Percentiles rank a stretch among this genome's conserved stretches.
Conservation (phyloP, 495 filamentous ascomycete genomes). For the Aspergillus sclerotiicarbonarius region DNA sequence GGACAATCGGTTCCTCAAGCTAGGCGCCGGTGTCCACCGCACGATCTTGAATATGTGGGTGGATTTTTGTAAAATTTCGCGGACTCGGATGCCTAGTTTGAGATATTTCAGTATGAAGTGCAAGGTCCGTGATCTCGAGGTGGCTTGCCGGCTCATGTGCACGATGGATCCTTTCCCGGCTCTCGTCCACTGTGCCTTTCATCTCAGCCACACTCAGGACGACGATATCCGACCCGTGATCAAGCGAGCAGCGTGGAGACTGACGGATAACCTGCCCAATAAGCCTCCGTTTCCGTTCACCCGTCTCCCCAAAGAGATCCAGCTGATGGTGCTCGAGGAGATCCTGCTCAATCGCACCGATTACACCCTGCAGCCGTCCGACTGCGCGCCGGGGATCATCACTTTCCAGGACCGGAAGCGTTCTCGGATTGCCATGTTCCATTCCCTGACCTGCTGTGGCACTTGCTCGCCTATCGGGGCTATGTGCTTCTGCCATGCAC, state of each 20-base stretch:
- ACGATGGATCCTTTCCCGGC: constrained; percentile 19
- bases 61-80: constrained; percentile 19
- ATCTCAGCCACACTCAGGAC: constrained; percentile 15
- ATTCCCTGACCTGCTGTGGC: constrained; percentile 20
- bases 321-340: constrained; percentile 25
- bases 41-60: constrained; percentile 18
- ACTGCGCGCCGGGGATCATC: constrained; percentile 11
- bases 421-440: neutral
- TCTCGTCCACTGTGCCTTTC: constrained; percentile 22
- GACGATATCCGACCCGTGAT: constrained; percentile 18
- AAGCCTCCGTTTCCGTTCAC: constrained; percentile 20
- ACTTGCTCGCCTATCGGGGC: constrained; percentile 22
- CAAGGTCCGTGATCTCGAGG: constrained; percentile 20
- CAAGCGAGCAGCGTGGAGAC: constrained; percentile 17
- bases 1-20: constrained; percentile 20
- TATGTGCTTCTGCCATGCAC: constrained; percentile 25
- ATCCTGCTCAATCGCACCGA: constrained; percentile 18
- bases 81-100: constrained; percentile 17
- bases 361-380: constrained; percentile 11
- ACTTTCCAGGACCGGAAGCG: constrained; percentile 17
- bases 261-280: constrained; percentile 15
- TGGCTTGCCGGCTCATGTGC: constrained; percentile 16
- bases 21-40: constrained; percentile 8
- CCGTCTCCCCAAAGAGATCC: constrained; percentile 29
- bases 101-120: constrained; percentile 24